Evolutionary conservation across 164 flowering plant species (phyloP), one percentile per base, ranked within the genome.

Genomic region (Magnolia officinalis): DNA sequence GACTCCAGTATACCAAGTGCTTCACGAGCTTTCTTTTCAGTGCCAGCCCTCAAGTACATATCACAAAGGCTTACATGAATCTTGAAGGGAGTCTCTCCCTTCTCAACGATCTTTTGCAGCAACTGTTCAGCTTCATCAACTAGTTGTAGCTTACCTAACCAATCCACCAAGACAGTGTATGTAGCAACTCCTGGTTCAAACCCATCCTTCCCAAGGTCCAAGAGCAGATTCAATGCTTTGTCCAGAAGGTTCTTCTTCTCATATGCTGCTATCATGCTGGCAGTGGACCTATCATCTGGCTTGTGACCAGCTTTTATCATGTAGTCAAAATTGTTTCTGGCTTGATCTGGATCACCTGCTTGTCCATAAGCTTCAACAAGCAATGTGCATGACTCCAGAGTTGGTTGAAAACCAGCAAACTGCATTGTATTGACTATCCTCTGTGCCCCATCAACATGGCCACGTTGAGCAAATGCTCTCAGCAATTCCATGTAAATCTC

Each of bases 91-190:
- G 86, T 83, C 77, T 90, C 93, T 63, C 94, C 93, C 75, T 59
- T 87, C 79, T 84, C 84, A 18, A 86, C 72, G 55, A 90, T 89
- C 83, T 89, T 91, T 4, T 79, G 80, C 74, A 91, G 23, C 5
- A 94, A 19, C 66, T 89, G 89, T 87, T 94, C 98, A 8, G 86
- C 92, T 85, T 94, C 99, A 64, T 90, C 92, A 78, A 92, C 82
- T 51, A 96, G 85, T 80, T 81, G 88, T 81, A 94, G 70, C 76
- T 87, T 84, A n/a, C 84, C 81, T 19, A 96, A 75, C 99, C 99
- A 96, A 77, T 90, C 98, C 37, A 96, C 83, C 75, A 96, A 82
- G 77, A 89, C 96, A 8, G 89, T 55, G 77, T 90, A 90, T n/a
- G 98, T 94, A 23, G 81, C 81, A 70, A 85, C 79, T 8, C 99